A percentile compares a stretch with the other conserved stretches of the same genome.
Conservation (phyloP, 306 rosid species). For the Boehmeria nivea region DNA sequence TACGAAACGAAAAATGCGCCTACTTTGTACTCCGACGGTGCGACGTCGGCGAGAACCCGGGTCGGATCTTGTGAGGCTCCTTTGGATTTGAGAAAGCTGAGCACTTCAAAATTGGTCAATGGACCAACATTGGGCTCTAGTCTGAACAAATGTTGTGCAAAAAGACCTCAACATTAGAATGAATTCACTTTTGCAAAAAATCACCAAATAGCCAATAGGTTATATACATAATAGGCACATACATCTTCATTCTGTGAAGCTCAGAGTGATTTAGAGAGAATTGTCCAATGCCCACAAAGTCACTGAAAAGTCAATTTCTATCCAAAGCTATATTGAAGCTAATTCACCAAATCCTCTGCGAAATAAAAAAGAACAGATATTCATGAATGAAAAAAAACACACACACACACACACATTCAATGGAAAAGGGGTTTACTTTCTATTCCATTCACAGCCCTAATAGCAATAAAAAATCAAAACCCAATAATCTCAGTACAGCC, state of each 20-base stretch:
- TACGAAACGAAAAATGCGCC: background rate
- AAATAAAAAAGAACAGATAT: no score
- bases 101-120: slow-evolving; percentile 69
- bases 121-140: slow-evolving; percentile 49
- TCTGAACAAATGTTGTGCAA: slow-evolving; percentile 25
- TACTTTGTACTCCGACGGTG: slow-evolving; percentile 64
- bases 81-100: slow-evolving; percentile 57
- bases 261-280: background rate
- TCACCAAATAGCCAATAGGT: background rate
- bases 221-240: slow-evolving; percentile 7
- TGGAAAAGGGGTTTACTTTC: no score
- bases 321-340: background rate
- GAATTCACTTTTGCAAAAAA: no score
- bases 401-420: no score
- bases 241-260: slow-evolving; percentile 48
- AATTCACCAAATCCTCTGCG: no score
- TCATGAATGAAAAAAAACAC: no score
- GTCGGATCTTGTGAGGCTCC: slow-evolving; percentile 67
- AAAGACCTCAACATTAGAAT: background rate
- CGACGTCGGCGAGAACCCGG: slow-evolving; percentile 56
- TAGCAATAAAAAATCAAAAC: no score
- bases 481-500: no score
- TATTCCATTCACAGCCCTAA: no score
- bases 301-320: background rate
- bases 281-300: background rate